Base-by-base conservation (phyloP, 805 yeast genomes). In the Starmerella bombicola region DNA sequence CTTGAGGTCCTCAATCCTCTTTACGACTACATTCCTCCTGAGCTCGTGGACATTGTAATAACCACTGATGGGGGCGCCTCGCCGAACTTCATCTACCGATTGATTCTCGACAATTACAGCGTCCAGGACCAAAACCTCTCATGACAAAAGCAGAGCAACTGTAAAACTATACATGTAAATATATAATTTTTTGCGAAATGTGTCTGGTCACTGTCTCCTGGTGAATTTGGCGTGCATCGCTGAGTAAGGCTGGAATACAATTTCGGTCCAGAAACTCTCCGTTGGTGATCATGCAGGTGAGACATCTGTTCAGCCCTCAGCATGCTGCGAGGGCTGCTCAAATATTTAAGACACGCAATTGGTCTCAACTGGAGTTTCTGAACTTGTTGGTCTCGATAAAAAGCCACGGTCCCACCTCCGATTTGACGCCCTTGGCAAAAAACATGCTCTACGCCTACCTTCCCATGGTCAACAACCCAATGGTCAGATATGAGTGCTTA, bases 41-140 rank as follows among this genome's bases (percentile, higher is more conserved):
- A 88, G 54, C 76, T 81, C 55, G 81, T 91, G 47, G 96, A 91
- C 61, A 84, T 91, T 46, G 84, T 80, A 60, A 82, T 91, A 54
- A 88, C 98, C 9, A 88, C 91, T 58, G 74, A 86, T 62, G 98
- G 97, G 37, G 97, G 97, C 13, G 85, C 81, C 58, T 82, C 97
- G 20, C 97, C 98, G 35, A 83, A 88, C 53, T 91, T 91, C 64
- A 80, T 91, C 40, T 91, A 91, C 62, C 78, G 98, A 62, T 80
- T 91, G 41, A 94, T 91, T 17, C 73, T 86, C 65, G 98, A 91
- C 61, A 84, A 88, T 62, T 91, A 91, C 62, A 80, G 80, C 60
- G 74, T 78, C 39, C 85, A 79, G 54, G 97, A 91, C 64, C 55
- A 47, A 39, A 37, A 40, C 15, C 49, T 53, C 5, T 30, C 41